Evolutionary conservation across 140 eudicot species (phyloP).

Genomic region (Anethum foeniculum): DNA sequence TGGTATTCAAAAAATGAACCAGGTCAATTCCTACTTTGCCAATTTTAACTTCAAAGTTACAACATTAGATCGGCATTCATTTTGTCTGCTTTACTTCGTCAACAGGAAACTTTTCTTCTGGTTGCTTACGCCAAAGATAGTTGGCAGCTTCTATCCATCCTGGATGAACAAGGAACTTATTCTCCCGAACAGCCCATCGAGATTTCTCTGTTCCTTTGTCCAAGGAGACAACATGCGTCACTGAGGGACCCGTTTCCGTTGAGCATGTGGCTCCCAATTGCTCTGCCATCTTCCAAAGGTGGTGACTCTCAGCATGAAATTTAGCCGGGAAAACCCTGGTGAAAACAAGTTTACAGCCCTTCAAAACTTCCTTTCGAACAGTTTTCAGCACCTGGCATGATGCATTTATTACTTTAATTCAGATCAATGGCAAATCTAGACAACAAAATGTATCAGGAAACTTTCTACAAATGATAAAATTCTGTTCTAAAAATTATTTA

Average conservation of each 20-base stretch:
- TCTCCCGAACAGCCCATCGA: constrained; percentile 53
- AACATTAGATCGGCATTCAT: constrained; percentile 5
- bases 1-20: not conserved
- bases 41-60: not conserved
- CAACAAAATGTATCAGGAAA: not conserved
- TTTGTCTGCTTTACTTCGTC: constrained; percentile 21
- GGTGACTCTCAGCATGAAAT: constrained; percentile 40
- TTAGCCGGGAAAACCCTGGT: constrained; percentile 46
- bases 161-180: constrained; percentile 59
- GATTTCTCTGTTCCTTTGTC: constrained; percentile 59
- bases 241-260: constrained; percentile 37
- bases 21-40: not conserved
- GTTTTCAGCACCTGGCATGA: constrained; percentile 35
- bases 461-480: not conserved
- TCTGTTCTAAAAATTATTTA: not conserved
- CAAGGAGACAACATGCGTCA: constrained; percentile 69
- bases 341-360: constrained; percentile 60
- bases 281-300: constrained; percentile 63
- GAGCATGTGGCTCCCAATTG: constrained; percentile 63
- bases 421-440: not conserved
- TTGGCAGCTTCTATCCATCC: constrained; percentile 71
- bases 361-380: constrained; percentile 44
- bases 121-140: constrained; percentile 58
- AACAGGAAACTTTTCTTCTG: constrained; percentile 56
- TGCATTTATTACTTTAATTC: not conserved